A percentile compares a stretch with the other conserved stretches of the same genome.
These are phyloP conservation scores for Boletus reticuloceps DNA, from an alignment of 768 basidiomycete species.

Conservation along the genomic window DNA sequence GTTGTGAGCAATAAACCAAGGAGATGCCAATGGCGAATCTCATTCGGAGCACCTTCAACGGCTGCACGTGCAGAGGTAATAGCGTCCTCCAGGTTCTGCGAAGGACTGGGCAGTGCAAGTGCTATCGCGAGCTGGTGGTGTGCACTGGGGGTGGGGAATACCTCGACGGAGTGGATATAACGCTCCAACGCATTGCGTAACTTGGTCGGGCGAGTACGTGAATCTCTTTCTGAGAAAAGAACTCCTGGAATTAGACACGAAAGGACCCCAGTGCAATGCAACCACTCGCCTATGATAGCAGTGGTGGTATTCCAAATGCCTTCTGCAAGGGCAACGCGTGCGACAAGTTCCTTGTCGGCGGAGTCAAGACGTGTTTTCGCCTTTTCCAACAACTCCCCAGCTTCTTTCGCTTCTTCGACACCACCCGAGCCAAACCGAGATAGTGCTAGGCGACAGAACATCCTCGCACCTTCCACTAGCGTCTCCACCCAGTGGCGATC, in stretches of 20 bases:
- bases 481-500: conserved; percentile 76
- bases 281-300: conserved; percentile 59
- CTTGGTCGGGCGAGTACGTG: conserved; percentile 53
- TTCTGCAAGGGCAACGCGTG: conserved; percentile 62
- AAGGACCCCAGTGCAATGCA: not conserved
- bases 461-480: conserved; percentile 70
- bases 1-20: conserved; percentile 80
- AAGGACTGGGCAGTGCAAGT: conserved; percentile 58
- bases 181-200: conserved; percentile 56
- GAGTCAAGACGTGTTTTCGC: conserved; percentile 53
- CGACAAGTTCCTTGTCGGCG: conserved; percentile 51
- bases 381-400: conserved; percentile 55
- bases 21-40: conserved; percentile 86
- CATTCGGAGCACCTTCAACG: conserved; percentile 63
- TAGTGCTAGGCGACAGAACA: conserved; percentile 61
- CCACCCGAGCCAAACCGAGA: conserved; percentile 36
- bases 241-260: not conserved
- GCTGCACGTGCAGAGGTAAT: conserved; percentile 65
- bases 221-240: conserved; percentile 56
- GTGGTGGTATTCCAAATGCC: conserved; percentile 73
- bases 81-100: conserved; percentile 66
- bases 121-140: conserved; percentile 84
- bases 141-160: conserved; percentile 51
- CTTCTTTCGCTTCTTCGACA: conserved; percentile 61
- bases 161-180: conserved; percentile 47